Evolutionary conservation across 2,329 filamentous ascomycete genomes (phyloP), one percentile per base, ranked within the genome.

Genomic region (Aschersonia sp.): DNA sequence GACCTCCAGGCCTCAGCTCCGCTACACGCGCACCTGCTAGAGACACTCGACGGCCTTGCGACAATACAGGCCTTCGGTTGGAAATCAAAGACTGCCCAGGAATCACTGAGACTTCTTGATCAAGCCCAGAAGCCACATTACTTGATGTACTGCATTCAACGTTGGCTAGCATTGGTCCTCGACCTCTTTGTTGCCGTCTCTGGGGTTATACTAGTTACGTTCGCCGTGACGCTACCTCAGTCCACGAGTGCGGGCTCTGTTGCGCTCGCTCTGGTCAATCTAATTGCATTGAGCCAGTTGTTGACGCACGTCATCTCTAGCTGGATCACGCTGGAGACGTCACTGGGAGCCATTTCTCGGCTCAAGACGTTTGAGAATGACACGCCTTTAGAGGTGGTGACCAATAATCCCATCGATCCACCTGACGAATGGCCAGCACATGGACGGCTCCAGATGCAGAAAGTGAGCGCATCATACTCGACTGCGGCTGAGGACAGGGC

Each of bases 131-230:
- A 45, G 43, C 59, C 59, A 0, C 58, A 52, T 5, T 62, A 76
- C 48, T 57, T 73, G 5, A 60, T 74, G 7, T 68, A 63, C 48
- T 65, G 66, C n/a, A 67, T 75, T n/a, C 72, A 75, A 50, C 60
- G 67, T 30, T 76, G 71, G 70, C 58, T 75, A 1, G 67, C 61
- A 0, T 55, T 76, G 2, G 68, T 71, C 1, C 54, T 76, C 8
- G 70, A 75, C 49, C 55, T 76, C 2, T 43, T 57, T 4, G 68
- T 73, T 1, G 67, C 71, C 0, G 66, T 55, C 2, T 60, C 76
- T 32, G 70, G 70, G 1, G 63, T 69, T 1, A 53, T 72, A 2
- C 53, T 76, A 3, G 66, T 75, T 7, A 58, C 44, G 8, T 55
- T 74, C 2, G 66, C 70, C 1, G 65, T 72, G 3, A 48, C 53